Percentiles rank a stretch among this genome's conserved stretches.
These are phyloP conservation scores for Cucumis hystrix DNA, from an alignment of 306 rosid species.

Conservation along the genomic window DNA sequence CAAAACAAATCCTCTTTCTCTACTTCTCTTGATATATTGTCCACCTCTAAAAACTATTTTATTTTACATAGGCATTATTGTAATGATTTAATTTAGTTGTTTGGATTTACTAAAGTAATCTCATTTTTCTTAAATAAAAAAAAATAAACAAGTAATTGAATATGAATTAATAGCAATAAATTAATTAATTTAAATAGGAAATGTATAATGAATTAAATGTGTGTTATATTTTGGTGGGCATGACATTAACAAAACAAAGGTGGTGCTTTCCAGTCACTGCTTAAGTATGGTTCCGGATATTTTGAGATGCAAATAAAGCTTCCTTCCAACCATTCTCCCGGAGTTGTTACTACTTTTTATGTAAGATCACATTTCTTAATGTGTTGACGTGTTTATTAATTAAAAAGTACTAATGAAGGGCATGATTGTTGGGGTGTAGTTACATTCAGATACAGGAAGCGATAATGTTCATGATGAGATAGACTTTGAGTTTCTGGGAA, in stretches of 20 bases:
- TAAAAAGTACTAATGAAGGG: no score
- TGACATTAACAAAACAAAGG: slow-evolving; percentile 3
- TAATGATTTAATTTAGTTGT: no score
- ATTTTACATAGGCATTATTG: no score
- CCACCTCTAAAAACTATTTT: no score
- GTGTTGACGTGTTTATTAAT: background rate
- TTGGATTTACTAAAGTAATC: no score
- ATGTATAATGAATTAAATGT: background rate
- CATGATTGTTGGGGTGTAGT: background rate
- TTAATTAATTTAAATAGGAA: no score
- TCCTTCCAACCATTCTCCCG: slow-evolving; percentile 20
- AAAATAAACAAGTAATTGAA: no score
- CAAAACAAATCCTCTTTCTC: no score
- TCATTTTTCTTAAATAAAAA: no score
- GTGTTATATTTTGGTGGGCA: background rate
- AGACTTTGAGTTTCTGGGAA: slow-evolving; percentile 15
- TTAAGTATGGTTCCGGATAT: no score
- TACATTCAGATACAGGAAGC: background rate
- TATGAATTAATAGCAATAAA: background rate
- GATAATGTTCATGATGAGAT: slow-evolving; percentile 2
- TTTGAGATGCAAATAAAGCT: slow-evolving; percentile 6
- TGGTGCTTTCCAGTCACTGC: slow-evolving; percentile 21
- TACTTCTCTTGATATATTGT: no score
- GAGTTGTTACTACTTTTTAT: slow-evolving; percentile 31
- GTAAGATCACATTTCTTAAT: background rate